Conservation (phyloP, 2,329 filamentous ascomycete genomes). For the Onygena corvina region DNA sequence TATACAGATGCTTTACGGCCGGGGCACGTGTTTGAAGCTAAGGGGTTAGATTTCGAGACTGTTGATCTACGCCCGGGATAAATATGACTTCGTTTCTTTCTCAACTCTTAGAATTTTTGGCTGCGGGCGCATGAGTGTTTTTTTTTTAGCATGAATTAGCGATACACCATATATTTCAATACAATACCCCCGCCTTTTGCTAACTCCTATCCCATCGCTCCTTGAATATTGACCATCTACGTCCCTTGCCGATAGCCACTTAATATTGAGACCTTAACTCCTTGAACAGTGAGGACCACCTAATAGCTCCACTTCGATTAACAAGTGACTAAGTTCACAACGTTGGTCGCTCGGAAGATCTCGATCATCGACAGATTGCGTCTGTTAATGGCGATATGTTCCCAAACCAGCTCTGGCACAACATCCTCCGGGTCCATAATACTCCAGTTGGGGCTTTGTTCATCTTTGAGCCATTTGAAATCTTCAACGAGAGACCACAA, state of each 20-base stretch:
- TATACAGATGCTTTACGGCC: conserved; percentile 64
- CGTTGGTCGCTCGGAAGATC: conserved; percentile 41
- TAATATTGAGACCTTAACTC: too few species aligned
- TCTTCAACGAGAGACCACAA: conserved; percentile 82
- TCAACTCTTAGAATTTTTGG: too few species aligned
- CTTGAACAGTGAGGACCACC: too few species aligned
- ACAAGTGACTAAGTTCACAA: too few species aligned
- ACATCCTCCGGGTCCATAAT: conserved; percentile 50
- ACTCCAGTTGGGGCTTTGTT: conserved; percentile 79
- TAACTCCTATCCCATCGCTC: conserved; percentile 14
- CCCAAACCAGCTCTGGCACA: conserved; percentile 56
- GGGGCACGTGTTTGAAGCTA: conserved; percentile 59
- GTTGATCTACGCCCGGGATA: conserved; percentile 45
- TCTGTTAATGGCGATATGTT: conserved; percentile 51
- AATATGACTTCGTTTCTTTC: neutral
- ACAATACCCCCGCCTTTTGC: too few species aligned
- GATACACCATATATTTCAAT: neutral
- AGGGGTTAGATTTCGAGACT: conserved; percentile 54
- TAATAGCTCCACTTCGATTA: too few species aligned
- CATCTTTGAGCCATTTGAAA: conserved; percentile 90
- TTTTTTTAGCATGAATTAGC: neutral
- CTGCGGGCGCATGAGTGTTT: too few species aligned
- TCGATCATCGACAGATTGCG: conserved; percentile 52
- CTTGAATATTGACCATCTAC: too few species aligned
- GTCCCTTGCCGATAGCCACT: too few species aligned